Percentiles rank a stretch among this genome's conserved stretches.
Evolutionary conservation across 2,329 filamentous ascomycete genomes (phyloP).

Genomic region (Kalmusia sp.): DNA sequence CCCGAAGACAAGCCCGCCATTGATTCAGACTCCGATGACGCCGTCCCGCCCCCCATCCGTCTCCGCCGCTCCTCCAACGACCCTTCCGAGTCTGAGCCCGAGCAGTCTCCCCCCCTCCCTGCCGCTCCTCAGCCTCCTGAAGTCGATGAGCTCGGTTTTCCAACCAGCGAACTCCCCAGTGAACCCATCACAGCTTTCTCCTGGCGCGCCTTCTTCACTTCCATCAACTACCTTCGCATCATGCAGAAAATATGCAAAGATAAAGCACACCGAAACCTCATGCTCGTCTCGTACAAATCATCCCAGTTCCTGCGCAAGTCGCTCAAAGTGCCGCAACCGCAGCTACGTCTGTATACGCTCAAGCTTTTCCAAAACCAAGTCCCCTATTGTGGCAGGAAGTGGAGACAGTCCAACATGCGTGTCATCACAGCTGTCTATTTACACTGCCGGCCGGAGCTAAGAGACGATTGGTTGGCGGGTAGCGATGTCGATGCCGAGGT

Average conservation of each 20-base stretch:
- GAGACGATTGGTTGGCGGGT: slow-evolving; percentile 93
- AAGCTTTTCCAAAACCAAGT: slow-evolving; percentile 99
- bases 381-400: slow-evolving; percentile 96
- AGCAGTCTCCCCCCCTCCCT: slow-evolving; percentile 26
- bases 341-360: slow-evolving; percentile 89
- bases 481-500: slow-evolving; percentile 93
- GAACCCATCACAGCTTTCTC: slow-evolving; percentile 89
- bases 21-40: slow-evolving; percentile 65
- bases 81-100: slow-evolving; percentile 29
- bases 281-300: slow-evolving; percentile 95
- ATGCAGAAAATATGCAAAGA: slow-evolving; percentile 98
- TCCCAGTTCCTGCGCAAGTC: slow-evolving; percentile 90
- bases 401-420: slow-evolving; percentile 97
- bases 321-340: slow-evolving; percentile 86
- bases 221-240: slow-evolving; percentile 93
- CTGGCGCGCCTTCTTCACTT: slow-evolving; percentile 91
- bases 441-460: slow-evolving; percentile 87
- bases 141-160: slow-evolving; percentile 89
- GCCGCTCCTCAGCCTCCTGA: slow-evolving; percentile 52
- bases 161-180: slow-evolving; percentile 71
- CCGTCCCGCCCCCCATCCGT: slow-evolving; percentile 80
- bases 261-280: slow-evolving; percentile 91
- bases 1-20: slow-evolving; percentile 26
- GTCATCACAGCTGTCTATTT: slow-evolving; percentile 97
- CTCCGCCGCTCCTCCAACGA: slow-evolving; percentile 59